Base-by-base conservation (phyloP, 306 rosid species). In the Rubus idaeus region DNA sequence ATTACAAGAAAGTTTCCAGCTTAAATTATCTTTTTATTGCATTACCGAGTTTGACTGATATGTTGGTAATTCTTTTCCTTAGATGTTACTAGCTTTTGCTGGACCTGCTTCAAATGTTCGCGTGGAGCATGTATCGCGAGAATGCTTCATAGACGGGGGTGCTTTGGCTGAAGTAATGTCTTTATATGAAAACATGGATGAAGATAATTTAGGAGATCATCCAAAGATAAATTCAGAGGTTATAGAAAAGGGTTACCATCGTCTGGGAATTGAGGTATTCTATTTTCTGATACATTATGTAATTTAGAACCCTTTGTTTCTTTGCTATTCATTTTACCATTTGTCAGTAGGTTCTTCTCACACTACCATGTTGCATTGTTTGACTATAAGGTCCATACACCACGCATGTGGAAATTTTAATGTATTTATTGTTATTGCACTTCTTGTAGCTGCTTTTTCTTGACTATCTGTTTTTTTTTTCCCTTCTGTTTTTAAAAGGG, bases 31-130 rank as follows among this genome's bases (percentile, higher is more conserved):
- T 8, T 4, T 5, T 23, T 10, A 46, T 61, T 64, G 51, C 10
- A 3, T 12, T 76, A 4, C 65, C 21, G 60, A 20, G 49, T 75
- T 70, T 40, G 16, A 35, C 76, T 81, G 14, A 69, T 67, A 13
- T 70, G 78, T 37, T 23, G 49, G 41, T 16, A 12, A 16, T 75
- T 77, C 63, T 56, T 83, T 70, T 79, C 76, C 16, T 77, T 85
- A 95, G 98, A 74, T 92, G 78, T 80, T 95, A 70, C 70, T 89
- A 75, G 91, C 83, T 69, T 92, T 87, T 92, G 91, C 98, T 74
- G 98, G 98, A 79, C 96, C 98, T 73, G 90, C 95, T 70, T 92
- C 96, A 70, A 87, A 90, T 80, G 93, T 89, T 30, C 96, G 97
- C 0, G 81, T 90, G 61, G 98, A 95, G 87, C 96, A 9, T 75